Base-by-base conservation (phyloP, 169 alveolate genomes). In the Plasmodium inui region DNA sequence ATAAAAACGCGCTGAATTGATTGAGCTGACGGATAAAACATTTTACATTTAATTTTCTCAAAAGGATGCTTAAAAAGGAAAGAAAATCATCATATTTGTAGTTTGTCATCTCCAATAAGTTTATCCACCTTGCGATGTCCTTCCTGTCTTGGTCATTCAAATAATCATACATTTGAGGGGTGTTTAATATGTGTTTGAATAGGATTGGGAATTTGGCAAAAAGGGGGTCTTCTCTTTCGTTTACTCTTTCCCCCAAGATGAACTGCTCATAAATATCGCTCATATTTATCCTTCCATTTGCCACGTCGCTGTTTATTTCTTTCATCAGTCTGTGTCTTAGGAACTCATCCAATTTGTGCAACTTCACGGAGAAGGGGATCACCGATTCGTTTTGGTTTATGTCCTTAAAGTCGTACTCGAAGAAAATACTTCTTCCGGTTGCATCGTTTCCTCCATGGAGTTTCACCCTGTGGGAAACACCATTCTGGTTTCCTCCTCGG, bases 1-100 rank as follows among this genome's bases (percentile, higher is more conserved):
- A 85, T 85, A 85, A 85, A 73, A 46, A 85, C 1, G 93, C 83
- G 78, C 93, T 85, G 22, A 85, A 73, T 14, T 85, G 80, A 32
- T 85, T 85, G 4, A 73, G 50, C 53, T 73, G 41, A 32, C 28
- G n/a, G 28, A 78, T 32, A 17, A 85, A 85, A 30, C 22, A 41
- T 41, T 72, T 85, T 73, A 74, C 80, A 10, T 85, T 85, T 85
- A 85, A 72, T 73, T 53, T 85, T 32, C 6, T 34, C 78, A 85
- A 74, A 26, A 85, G 41, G 17, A 73, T 73, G 6, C 28, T 53
- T 30, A 85, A 50, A 50, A 85, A 85, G 14, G 93, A 7, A 30
- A n/a, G 17, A n/a, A 71, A 85, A 14, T 50, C 3, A 9, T 85
- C 78, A 28, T 17, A 85, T n/a, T 17, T 9, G 78, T 44, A 85